phyloP scores from a whole-genome alignment of 2,329 filamentous ascomycete genomes.

The Fusarium anguioides region DNA sequence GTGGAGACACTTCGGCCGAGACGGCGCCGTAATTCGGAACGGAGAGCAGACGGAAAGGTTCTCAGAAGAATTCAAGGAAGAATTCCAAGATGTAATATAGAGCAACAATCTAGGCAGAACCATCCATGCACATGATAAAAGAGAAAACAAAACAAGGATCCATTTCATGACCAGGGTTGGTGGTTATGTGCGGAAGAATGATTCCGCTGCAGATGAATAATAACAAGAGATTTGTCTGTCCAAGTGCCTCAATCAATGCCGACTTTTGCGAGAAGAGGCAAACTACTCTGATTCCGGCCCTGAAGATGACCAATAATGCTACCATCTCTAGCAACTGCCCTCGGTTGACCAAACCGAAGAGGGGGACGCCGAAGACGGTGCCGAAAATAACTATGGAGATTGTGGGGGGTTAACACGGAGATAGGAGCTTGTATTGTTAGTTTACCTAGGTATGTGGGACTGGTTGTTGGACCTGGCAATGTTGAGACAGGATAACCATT shows the following conservation, averaged over 20 bases:
- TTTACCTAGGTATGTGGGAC: slow-evolving; percentile 2
- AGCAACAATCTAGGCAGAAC: not conserved
- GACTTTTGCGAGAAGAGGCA: slow-evolving; percentile 9
- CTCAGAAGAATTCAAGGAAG: not conserved
- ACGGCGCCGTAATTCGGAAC: slow-evolving; percentile 12
- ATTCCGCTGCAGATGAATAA: slow-evolving; percentile 17
- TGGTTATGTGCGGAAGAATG: slow-evolving; percentile 28
- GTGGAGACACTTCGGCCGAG: slow-evolving; percentile 32
- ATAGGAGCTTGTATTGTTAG: not conserved
- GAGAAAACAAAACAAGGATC: slow-evolving; percentile 7
- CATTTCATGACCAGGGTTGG: not conserved
- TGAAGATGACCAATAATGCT: slow-evolving; percentile 25
- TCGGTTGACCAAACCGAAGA: slow-evolving; percentile 25
- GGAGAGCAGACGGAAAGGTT: slow-evolving; percentile 8
- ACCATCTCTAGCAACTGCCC: slow-evolving; percentile 1
- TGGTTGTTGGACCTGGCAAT: not conserved
- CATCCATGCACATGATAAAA: not conserved
- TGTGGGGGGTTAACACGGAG: slow-evolving; percentile 20
- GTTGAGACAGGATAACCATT: too few species aligned
- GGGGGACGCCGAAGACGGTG: slow-evolving; percentile 33
- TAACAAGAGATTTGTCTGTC: not conserved
- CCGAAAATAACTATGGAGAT: slow-evolving; percentile 27
- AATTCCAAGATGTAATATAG: not conserved
- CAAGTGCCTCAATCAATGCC: slow-evolving; percentile 7
- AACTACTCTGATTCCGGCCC: slow-evolving; percentile 8